phyloP scores from a whole-genome alignment of 2,329 filamentous ascomycete genomes.

The Cladosporium oxysporum region DNA sequence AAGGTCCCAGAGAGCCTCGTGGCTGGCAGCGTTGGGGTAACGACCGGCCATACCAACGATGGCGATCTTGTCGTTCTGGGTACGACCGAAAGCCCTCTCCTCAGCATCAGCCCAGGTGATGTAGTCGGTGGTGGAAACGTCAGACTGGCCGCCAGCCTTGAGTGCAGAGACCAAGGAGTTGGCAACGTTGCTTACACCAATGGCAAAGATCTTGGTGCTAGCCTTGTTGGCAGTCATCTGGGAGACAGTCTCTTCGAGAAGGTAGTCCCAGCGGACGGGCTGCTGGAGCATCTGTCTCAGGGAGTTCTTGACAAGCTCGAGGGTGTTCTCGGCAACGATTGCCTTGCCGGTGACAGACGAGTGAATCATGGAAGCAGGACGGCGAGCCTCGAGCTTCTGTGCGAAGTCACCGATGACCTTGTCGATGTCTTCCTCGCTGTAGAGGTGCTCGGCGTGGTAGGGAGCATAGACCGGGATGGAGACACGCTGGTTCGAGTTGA shows the following conservation, averaged over 20 bases:
- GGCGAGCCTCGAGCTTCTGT: constrained; percentile 44
- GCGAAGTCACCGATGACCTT: constrained; percentile 50
- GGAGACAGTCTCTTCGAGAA: constrained; percentile 50
- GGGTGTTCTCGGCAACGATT: constrained; percentile 47
- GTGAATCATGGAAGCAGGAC: constrained; percentile 48
- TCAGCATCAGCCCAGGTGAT: constrained; percentile 43
- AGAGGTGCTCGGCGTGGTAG: constrained; percentile 61
- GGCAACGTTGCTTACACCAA: constrained; percentile 56
- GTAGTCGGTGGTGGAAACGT: constrained; percentile 47
- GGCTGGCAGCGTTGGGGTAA: constrained; percentile 71
- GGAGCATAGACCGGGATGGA: constrained; percentile 59
- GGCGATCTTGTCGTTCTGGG: constrained; percentile 69
- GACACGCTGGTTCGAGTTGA: constrained; percentile 53
- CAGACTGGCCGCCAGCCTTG: constrained; percentile 52
- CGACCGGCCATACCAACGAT: constrained; percentile 82
- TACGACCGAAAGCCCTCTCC: constrained; percentile 43
- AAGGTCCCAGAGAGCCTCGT: constrained; percentile 73
- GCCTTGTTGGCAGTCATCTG: constrained; percentile 47
- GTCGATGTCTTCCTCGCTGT: constrained; percentile 52
- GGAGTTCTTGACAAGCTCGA: constrained; percentile 47
- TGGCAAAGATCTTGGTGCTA: constrained; percentile 49
- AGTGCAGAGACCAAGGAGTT: constrained; percentile 57
- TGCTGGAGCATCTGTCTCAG: constrained; percentile 49
- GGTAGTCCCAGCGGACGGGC: constrained; percentile 52
- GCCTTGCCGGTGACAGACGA: constrained; percentile 51